Base-by-base conservation (phyloP, 2,329 filamentous ascomycete genomes). In the Mycosphaerelloides madeirae region DNA sequence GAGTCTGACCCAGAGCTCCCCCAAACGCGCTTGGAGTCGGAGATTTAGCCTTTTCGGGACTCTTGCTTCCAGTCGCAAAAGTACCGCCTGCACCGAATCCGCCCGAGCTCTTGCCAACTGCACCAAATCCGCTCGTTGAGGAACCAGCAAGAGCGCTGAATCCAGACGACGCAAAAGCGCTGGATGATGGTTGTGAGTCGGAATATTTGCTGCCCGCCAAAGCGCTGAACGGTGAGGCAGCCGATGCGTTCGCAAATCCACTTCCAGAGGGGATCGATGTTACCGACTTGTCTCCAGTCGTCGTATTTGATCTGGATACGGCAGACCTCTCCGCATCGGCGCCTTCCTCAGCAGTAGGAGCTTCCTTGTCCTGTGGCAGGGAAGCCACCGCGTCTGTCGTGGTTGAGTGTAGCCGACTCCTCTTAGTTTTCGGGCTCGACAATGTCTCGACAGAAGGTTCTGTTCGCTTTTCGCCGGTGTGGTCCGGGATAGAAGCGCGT, bases 91-190 rank as follows among this genome's bases (percentile, higher is more conserved):
- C 43, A 22, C 61, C 61, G 38, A 64, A 64, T 12, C 58, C 60
- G 20, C 58, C 54, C 18, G 59, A 34, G 25, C 47, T 46, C 49
- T 58, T 59, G 15, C 53, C 61, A 29, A 67, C 52, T 33, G 66
- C 52, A 22, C 65, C 65, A 41, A 69, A 68, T 6, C 59, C 62
- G 15, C 66, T 67, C 7, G 61, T 58, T 6, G 60, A 53, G 6
- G 70, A 66, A 15, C 49, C 60, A 14, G 70, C 61, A 31, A 74
- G 65, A 3, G 65, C 64, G 38, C 70, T 63, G 43, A 75, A 74
- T 14, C 64, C 70, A 29, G 71, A 74, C 3, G 66, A 59, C 33
- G 71, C 70, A 59, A 85, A 85, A 6, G 71, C 70, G 32, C 65
- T 65, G 3, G 66, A 50, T 4, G 70, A 69, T 5, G 69, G 68